A percentile compares a stretch with the other conserved stretches of the same genome.
Conservation (phyloP, 164 flowering plant genomes). For the Taxillus chinensis region DNA sequence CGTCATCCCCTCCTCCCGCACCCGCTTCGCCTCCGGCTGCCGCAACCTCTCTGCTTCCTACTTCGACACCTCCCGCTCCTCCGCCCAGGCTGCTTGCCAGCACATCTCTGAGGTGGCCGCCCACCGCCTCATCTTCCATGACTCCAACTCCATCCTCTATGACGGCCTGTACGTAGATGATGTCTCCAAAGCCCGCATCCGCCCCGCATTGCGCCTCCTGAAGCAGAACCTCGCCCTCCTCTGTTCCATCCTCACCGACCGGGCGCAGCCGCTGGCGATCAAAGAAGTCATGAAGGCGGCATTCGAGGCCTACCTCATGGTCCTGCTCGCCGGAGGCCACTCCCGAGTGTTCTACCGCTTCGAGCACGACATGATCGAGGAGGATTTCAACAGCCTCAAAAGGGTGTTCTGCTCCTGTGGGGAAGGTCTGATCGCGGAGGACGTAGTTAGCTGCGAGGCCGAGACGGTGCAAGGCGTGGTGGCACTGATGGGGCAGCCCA, state of each 20-base stretch:
- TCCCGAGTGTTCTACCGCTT: slow-evolving; percentile 35
- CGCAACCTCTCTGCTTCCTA: slow-evolving; percentile 28
- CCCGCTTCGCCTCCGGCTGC: slow-evolving; percentile 18
- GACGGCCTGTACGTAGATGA: slow-evolving; percentile 54
- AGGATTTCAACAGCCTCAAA: slow-evolving; percentile 69
- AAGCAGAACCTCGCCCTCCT: slow-evolving; percentile 81
- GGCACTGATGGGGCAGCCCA: slow-evolving; percentile 52
- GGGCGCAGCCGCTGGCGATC: slow-evolving; percentile 59
- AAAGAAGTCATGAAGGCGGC: slow-evolving; percentile 82
- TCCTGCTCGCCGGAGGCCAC: slow-evolving; percentile 81
- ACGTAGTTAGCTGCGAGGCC: slow-evolving; percentile 57
- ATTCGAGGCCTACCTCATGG: slow-evolving; percentile 79
- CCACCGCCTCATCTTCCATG: slow-evolving; percentile 76
- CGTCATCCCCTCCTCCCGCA: slow-evolving; percentile 25
- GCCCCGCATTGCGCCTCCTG: slow-evolving; percentile 58
- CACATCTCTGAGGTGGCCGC: slow-evolving; percentile 85
- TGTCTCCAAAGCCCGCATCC: slow-evolving; percentile 57
- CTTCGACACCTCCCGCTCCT: slow-evolving; percentile 42
- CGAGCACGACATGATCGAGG: slow-evolving; percentile 66
- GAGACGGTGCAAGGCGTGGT: slow-evolving; percentile 73
- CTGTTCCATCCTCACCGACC: slow-evolving; percentile 50
- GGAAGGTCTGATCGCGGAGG: slow-evolving; percentile 63
- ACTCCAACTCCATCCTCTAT: slow-evolving; percentile 59
- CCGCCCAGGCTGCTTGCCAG: slow-evolving; percentile 46
- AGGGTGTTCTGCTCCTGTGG: slow-evolving; percentile 52